Base-by-base conservation (phyloP, 73 alveolate genomes). In the Uronychia setigera region DNA sequence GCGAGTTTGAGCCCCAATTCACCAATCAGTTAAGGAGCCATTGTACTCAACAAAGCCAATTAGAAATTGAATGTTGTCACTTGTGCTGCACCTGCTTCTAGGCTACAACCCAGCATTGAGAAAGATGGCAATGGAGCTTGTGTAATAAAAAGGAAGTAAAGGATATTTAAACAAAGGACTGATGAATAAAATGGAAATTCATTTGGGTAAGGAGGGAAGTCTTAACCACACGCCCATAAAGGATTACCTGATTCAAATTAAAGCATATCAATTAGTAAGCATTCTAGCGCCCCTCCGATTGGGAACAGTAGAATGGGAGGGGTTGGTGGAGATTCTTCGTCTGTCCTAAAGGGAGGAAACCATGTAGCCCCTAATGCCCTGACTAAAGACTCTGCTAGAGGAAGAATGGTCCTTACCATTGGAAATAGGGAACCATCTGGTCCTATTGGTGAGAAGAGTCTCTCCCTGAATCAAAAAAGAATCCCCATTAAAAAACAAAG, bases 1-100 rank as follows among this genome's bases (percentile, higher is more conserved):
- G 67, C 67, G n/a, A 11, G n/a, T 19, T 46, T 46, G 67, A 46
- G 67, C 67, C 67, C 67, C 67, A 46, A 46, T 46, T 46, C 67
- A 46, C 67, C 67, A 46, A 46, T 19, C 19, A 46, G 67, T 19
- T 19, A 46, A 19, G 67, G 67, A 19, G 19, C 67, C n/a, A 46
- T 46, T 11, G 67, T 46, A 11, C n/a, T 46, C n/a, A 46, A 46
- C n/a, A n/a, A n/a, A n/a, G n/a, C n/a, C n/a, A n/a, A n/a, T n/a
- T n/a, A n/a, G n/a, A n/a, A n/a, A n/a, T n/a, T n/a, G n/a, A n/a
- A n/a, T n/a, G n/a, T n/a, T n/a, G n/a, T n/a, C n/a, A n/a, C n/a
- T n/a, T n/a, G n/a, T n/a, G n/a, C n/a, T n/a, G n/a, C n/a, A n/a
- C n/a, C n/a, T n/a, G n/a, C n/a, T n/a, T n/a, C n/a, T n/a, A n/a